Conservation (phyloP, 768 basidiomycete species). For the Gymnopilus junonius region DNA sequence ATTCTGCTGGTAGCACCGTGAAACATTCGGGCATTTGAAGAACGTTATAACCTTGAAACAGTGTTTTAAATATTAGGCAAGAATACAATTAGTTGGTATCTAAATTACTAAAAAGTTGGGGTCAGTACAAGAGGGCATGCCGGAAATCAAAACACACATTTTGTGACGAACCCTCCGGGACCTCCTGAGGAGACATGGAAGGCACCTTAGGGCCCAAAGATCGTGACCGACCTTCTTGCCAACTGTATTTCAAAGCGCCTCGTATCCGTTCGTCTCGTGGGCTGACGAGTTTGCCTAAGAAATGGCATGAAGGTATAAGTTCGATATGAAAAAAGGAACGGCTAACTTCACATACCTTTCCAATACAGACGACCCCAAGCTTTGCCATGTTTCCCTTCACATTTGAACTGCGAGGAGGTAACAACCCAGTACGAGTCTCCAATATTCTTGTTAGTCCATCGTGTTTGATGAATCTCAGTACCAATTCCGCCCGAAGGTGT, state of each 20-base stretch:
- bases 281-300: slow-evolving; percentile 64
- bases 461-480: slow-evolving; percentile 67
- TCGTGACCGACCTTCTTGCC: slow-evolving; percentile 62
- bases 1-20: too few relatives aligned
- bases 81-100: not conserved
- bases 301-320: not conserved
- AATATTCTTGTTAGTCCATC: slow-evolving; percentile 76
- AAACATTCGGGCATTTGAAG: too few relatives aligned
- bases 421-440: slow-evolving; percentile 74
- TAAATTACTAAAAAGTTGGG: not conserved
- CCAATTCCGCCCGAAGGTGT: slow-evolving; percentile 72
- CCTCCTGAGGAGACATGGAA: not conserved
- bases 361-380: slow-evolving; percentile 83
- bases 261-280: slow-evolving; percentile 63
- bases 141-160: not conserved
- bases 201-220: slow-evolving; percentile 12
- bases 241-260: slow-evolving; percentile 76
- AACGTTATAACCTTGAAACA: too few relatives aligned
- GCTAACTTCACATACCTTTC: slow-evolving; percentile 60
- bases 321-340: not conserved
- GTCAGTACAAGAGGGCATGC: not conserved
- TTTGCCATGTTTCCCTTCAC: slow-evolving; percentile 76
- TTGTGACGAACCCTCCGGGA: not conserved
- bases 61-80: not conserved
- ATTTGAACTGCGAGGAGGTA: slow-evolving; percentile 72